A percentile compares a stretch with the other conserved stretches of the same genome.
phyloP scores from a whole-genome alignment of 2,329 filamentous ascomycete genomes.

The Fusarium decemcellulare region DNA sequence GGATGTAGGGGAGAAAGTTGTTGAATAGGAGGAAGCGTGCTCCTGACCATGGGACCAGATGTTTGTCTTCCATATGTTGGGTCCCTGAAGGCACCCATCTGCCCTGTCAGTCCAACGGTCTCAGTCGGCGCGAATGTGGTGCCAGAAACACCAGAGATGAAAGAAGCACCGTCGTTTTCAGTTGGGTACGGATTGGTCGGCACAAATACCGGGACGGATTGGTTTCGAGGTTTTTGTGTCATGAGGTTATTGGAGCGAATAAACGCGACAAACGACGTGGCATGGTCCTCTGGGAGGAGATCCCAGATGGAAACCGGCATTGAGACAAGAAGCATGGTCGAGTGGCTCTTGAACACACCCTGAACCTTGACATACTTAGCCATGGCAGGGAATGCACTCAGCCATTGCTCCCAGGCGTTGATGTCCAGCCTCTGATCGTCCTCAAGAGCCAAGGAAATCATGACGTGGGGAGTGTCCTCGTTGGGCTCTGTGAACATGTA shows the following conservation, averaged over 20 bases:
- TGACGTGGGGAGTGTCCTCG: slow-evolving; percentile 71
- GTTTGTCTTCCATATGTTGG: slow-evolving; percentile 37
- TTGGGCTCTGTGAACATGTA: slow-evolving; percentile 61
- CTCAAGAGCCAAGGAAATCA: slow-evolving; percentile 72
- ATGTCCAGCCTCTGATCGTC: slow-evolving; percentile 70
- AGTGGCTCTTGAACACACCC: slow-evolving; percentile 73
- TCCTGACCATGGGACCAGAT: slow-evolving; percentile 18
- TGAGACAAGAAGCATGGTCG: slow-evolving; percentile 69
- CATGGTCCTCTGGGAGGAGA: slow-evolving; percentile 69
- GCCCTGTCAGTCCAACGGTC: slow-evolving; percentile 35
- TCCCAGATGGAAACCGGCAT: slow-evolving; percentile 74
- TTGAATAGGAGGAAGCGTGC: slow-evolving; percentile 35
- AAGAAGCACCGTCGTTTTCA: slow-evolving; percentile 48
- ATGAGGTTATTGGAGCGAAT: slow-evolving; percentile 71
- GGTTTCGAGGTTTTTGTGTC: slow-evolving; percentile 46
- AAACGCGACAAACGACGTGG: slow-evolving; percentile 71
- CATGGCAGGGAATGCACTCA: slow-evolving; percentile 68
- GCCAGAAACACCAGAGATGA: slow-evolving; percentile 51
- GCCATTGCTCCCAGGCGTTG: slow-evolving; percentile 72
- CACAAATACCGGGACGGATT: slow-evolving; percentile 42
- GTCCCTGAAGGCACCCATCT: slow-evolving; percentile 40
- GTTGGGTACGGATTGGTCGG: slow-evolving; percentile 40
- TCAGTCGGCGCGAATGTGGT: slow-evolving; percentile 53
- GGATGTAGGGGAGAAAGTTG: slow-evolving; percentile 37
- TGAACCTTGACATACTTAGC: slow-evolving; percentile 74